Conservation (phyloP, 108 stramenopile species). For the Skeletonema potamos region DNA sequence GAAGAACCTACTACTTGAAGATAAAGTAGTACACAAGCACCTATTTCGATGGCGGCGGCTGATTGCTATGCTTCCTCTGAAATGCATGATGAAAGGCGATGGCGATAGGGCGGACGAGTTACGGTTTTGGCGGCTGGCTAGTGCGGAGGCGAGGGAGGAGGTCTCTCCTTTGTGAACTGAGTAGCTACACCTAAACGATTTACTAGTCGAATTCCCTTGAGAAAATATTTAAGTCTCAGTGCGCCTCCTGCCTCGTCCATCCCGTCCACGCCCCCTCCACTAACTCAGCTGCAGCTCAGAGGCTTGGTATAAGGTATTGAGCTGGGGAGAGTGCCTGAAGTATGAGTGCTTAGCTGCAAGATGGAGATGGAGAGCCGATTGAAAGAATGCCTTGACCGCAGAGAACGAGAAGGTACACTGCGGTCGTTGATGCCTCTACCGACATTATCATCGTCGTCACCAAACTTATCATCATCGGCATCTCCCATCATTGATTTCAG, state of each 20-base stretch:
- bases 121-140: too few relatives aligned
- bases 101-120: too few relatives aligned
- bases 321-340: neutral
- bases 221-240: too few relatives aligned
- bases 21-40: neutral
- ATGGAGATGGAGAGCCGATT: conserved; percentile 45
- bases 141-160: too few relatives aligned
- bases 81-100: too few relatives aligned
- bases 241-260: too few relatives aligned
- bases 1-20: neutral
- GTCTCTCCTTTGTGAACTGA: too few relatives aligned
- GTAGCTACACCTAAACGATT: too few relatives aligned
- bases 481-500: conserved; percentile 83
- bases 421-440: conserved; percentile 40
- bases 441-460: neutral
- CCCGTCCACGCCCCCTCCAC: too few relatives aligned
- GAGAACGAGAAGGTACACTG: conserved; percentile 47
- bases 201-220: too few relatives aligned
- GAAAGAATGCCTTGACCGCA: conserved; percentile 40
- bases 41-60: neutral
- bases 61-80: neutral
- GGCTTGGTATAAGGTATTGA: too few relatives aligned
- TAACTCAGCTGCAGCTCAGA: too few relatives aligned
- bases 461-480: conserved; percentile 5
- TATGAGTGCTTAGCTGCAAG: neutral